Percentiles rank a stretch among this genome's conserved stretches.
Evolutionary conservation across 2,329 filamentous ascomycete species (phyloP).

Genomic region (Harringtonia lauricola): DNA sequence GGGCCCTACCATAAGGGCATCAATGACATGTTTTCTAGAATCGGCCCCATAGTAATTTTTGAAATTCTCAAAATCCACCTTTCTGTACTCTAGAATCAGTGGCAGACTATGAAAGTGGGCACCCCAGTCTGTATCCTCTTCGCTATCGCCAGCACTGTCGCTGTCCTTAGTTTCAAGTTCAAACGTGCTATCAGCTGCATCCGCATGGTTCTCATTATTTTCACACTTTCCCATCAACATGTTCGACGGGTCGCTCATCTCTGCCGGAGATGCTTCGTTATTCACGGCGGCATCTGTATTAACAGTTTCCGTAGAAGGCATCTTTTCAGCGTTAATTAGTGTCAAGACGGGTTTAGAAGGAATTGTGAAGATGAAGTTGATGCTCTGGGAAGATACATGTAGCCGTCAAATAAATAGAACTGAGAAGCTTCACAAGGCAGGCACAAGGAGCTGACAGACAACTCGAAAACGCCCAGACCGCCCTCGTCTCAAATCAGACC

Average conservation of each 20-base stretch:
- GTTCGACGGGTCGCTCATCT: background rate
- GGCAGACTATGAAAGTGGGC: conserved; percentile 14
- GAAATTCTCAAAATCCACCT: conserved; percentile 30
- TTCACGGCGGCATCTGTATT: background rate
- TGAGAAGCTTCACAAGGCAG: too few species aligned
- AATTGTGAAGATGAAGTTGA: too few species aligned
- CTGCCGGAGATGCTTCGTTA: background rate
- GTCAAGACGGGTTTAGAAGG: too few species aligned
- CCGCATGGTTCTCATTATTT: background rate
- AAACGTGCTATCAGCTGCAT: background rate
- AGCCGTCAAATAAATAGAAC: too few species aligned
- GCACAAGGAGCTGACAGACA: too few species aligned
- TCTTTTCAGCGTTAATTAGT: too few species aligned
- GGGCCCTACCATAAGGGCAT: conserved; percentile 19
- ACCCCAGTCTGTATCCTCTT: background rate
- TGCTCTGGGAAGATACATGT: too few species aligned
- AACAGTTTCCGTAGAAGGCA: background rate
- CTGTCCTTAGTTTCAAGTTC: background rate
- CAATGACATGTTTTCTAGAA: conserved; percentile 27
- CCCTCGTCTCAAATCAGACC: too few species aligned
- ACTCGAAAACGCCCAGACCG: too few species aligned
- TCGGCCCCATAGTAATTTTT: conserved; percentile 24
- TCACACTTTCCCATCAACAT: background rate
- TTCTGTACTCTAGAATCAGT: conserved; percentile 18
- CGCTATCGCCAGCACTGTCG: background rate